These are phyloP conservation scores for Begonia fuchsioides DNA, from an alignment of 306 rosid species.

Conservation along the genomic window DNA sequence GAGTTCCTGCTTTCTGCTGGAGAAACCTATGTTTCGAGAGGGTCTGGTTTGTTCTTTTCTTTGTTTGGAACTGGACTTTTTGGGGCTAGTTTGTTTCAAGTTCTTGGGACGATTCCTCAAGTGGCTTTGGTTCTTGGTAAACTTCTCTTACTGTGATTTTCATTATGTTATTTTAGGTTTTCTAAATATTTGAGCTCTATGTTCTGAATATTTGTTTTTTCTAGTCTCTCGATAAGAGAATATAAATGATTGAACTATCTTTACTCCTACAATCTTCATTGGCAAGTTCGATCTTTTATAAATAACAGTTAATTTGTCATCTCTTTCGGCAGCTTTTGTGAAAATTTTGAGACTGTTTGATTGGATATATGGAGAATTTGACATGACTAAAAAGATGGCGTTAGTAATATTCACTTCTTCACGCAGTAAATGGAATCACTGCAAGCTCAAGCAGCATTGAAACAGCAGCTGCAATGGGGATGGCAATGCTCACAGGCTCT, in stretches of 20 bases:
- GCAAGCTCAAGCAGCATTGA: constrained; percentile 9
- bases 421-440: constrained; percentile 16
- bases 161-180: no score
- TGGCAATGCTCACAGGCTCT: constrained; percentile 20
- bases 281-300: no score
- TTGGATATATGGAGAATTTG: no score
- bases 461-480: constrained; percentile 11
- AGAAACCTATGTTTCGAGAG: constrained; percentile 9
- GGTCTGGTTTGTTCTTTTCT: constrained; percentile 20
- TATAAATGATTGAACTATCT: no score
- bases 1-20: constrained; percentile 20
- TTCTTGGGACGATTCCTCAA: constrained; percentile 21
- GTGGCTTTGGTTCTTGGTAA: constrained; percentile 17
- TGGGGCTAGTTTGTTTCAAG: constrained; percentile 23
- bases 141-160: neutral
- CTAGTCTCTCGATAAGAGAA: no score
- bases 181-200: no score
- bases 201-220: no score
- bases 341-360: no score
- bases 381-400: no score
- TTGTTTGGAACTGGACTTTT: constrained; percentile 20
- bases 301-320: no score
- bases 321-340: no score
- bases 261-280: no score
- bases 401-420: neutral